These are phyloP conservation scores for Globisporangium irregulare DNA, from an alignment of 352 stramenopile species.

Conservation along the genomic window DNA sequence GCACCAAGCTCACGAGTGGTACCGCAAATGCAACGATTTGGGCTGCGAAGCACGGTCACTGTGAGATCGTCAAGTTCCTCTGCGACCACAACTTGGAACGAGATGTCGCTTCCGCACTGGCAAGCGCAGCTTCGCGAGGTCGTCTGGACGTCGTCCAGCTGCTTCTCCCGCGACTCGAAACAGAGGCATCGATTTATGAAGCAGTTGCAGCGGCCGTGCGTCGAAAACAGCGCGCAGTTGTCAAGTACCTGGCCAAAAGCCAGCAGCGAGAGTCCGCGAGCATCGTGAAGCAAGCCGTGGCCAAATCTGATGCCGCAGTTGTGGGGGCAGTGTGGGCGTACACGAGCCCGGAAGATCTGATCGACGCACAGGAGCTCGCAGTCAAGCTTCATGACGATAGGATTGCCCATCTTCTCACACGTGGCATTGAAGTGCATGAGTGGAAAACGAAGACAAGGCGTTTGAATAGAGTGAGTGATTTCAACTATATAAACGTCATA, in stretches of 20 bases:
- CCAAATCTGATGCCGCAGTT: not conserved
- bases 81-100: not conserved
- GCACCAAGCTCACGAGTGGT: not conserved
- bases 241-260: conserved; percentile 1
- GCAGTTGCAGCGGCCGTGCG: not conserved
- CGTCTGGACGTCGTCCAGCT: not conserved
- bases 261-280: not conserved
- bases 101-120: not conserved
- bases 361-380: not conserved
- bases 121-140: not conserved
- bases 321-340: not conserved
- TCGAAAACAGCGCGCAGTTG: not conserved
- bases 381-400: not conserved
- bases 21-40: not conserved
- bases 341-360: not conserved
- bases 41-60: not conserved
- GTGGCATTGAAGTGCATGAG: too few species aligned
- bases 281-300: conserved; percentile 2
- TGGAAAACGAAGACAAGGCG: too few species aligned
- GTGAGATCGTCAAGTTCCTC: not conserved
- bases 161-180: not conserved
- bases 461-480: too few species aligned
- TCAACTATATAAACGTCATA: too few species aligned
- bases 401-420: too few species aligned
- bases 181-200: not conserved